phyloP scores from a whole-genome alignment of 257 asterid species.

The Solanum stenotomum region DNA sequence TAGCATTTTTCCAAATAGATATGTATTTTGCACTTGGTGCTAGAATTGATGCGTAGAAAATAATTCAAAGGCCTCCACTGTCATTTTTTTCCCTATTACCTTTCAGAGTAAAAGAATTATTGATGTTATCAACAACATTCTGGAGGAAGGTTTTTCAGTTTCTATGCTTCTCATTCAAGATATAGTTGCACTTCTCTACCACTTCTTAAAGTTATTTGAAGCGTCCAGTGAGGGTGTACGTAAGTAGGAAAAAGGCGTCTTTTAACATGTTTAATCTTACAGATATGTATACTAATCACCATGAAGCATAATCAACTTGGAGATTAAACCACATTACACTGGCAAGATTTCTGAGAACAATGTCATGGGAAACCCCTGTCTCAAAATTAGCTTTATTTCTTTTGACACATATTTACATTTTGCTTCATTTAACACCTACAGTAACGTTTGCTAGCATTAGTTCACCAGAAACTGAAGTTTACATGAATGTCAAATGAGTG shows the following conservation, averaged over 20 bases:
- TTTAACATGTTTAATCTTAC: not conserved
- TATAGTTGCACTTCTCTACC: not conserved
- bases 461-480: not conserved
- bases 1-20: not conserved
- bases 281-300: not conserved
- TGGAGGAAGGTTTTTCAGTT: not conserved
- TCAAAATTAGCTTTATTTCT: not conserved
- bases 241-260: not conserved
- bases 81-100: not conserved
- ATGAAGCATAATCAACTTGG: not conserved
- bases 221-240: not conserved
- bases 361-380: not conserved
- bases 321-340: not conserved
- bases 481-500: not conserved
- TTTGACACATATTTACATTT: not conserved
- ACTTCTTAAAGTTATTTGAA: not conserved
- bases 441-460: not conserved
- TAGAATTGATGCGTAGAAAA: not conserved
- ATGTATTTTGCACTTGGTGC: not conserved
- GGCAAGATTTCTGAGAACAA: not conserved
- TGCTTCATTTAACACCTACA: not conserved
- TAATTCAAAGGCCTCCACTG: not conserved
- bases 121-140: not conserved
- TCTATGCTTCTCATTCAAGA: not conserved
- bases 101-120: not conserved